Base-by-base conservation (phyloP, 2,329 filamentous ascomycete species). In the Aspergillus calidoustus region DNA sequence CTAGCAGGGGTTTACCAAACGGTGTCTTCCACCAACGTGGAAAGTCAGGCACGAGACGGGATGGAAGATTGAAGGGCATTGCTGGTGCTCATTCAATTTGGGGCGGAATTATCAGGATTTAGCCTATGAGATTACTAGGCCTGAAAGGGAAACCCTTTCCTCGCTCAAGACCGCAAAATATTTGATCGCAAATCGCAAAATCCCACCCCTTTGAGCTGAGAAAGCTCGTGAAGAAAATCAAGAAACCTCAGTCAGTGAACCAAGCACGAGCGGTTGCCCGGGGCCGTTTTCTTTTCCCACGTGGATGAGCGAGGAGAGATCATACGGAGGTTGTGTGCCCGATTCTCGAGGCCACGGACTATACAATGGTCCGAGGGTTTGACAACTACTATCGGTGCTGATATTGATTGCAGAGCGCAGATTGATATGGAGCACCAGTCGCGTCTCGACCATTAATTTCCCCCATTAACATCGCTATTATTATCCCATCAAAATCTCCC, bases 271-370 rank as follows among this genome's bases (percentile, higher is more conserved):
- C 17, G 41, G 34, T 52, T 43, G 38, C 46, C 63, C 56, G 58
- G 48, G 28, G 57, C 57, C 57, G 43, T 50, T 23, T 59, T 57
- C 46, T 54, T 25, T 52, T 64, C 54, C 63, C 63, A 65, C 63
- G 63, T 65, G 62, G 62, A 44, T 50, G 25, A 44, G 49, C 55
- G 34, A 44, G 38, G 57, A 48, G 34, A 28, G 19, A 38, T n/a
- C 28, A 23, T 34, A 44, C 48, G 44, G 7, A 54, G 22, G 46
- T 19, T 49, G 19, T 9, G 31, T 17, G 46, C 46, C 28, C 38
- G 31, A 19, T 15, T 25, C 4, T 15, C 17, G 51, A 50, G 46
- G 22, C 22, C 46, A 48, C 46, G 46, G 49, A 8, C 56, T 47
- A 46, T 23, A 44, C 22, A 13, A 38, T 28, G 47, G 38, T 28